A percentile compares a stretch with the other conserved stretches of the same genome.
These are phyloP conservation scores for Boletus eberwhitei DNA, from an alignment of 768 basidiomycete species.

Conservation along the genomic window DNA sequence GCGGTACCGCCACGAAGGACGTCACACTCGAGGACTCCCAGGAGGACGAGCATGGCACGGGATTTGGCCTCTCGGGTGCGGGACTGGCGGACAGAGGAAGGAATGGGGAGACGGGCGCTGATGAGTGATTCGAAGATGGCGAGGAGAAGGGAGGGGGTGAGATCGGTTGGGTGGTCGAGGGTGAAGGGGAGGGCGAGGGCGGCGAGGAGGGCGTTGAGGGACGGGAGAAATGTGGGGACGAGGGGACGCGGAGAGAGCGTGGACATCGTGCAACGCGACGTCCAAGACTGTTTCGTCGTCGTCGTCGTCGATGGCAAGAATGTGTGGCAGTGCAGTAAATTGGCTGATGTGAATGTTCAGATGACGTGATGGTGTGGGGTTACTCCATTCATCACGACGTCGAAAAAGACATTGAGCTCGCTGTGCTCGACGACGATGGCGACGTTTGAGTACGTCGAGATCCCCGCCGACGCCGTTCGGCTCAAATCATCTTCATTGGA, in stretches of 20 bases:
- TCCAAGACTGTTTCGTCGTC: constrained; percentile 3
- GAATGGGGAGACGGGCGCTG: constrained; percentile 48
- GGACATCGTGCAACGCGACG: constrained; percentile 11
- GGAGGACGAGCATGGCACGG: constrained; percentile 69
- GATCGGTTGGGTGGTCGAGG: constrained; percentile 52
- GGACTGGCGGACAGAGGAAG: constrained; percentile 33
- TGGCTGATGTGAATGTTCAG: no score
- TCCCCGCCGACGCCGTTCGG: constrained; percentile 39
- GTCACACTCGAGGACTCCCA: constrained; percentile 70
- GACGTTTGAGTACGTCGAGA: constrained; percentile 39
- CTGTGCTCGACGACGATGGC: constrained; percentile 21
- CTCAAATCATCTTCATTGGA: constrained; percentile 29
- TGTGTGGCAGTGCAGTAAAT: constrained; percentile 7
- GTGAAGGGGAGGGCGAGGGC: constrained; percentile 44
- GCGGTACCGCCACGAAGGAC: constrained; percentile 51
- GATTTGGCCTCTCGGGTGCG: constrained; percentile 42
- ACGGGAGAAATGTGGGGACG: constrained; percentile 15
- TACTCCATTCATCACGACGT: no score
- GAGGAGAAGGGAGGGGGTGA: constrained; percentile 70
- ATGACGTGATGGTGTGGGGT: neutral
- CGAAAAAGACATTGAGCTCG: neutral
- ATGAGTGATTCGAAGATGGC: constrained; percentile 66
- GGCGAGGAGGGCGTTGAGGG: constrained; percentile 46
- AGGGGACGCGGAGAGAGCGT: constrained; percentile 14
- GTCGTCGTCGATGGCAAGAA: neutral